phyloP scores from a whole-genome alignment of 108 stramenopile species.

The Epipyxis sp. region DNA sequence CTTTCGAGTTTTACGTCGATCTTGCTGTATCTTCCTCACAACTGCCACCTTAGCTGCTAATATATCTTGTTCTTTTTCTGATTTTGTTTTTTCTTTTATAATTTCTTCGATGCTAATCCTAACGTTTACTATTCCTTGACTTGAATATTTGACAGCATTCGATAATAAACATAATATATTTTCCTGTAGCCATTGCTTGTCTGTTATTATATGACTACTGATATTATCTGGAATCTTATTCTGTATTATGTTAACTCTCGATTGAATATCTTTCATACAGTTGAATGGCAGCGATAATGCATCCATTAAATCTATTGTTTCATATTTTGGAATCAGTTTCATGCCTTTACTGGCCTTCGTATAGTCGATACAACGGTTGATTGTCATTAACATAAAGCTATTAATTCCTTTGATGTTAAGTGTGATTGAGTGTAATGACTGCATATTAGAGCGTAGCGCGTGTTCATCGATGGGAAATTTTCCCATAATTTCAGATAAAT shows the following conservation, averaged over 20 bases:
- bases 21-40: not conserved
- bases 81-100: not conserved
- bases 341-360: slow-evolving; percentile 21
- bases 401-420: not conserved
- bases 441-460: not conserved
- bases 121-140: not conserved
- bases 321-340: slow-evolving; percentile 25
- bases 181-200: slow-evolving; percentile 31
- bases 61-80: not conserved
- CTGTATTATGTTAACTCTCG: not conserved
- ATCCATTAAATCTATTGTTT: slow-evolving; percentile 14
- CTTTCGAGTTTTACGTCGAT: no score
- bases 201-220: slow-evolving; percentile 22
- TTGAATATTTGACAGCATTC: slow-evolving; percentile 30
- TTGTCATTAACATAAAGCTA: slow-evolving; percentile 20
- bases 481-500: not conserved
- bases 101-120: no score
- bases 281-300: slow-evolving; percentile 14
- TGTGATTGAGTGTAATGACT: not conserved
- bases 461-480: not conserved
- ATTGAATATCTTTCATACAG: slow-evolving; percentile 21
- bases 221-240: not conserved
- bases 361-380: slow-evolving; percentile 25
- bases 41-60: not conserved
- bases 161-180: slow-evolving; percentile 27